Conservation (phyloP, 1,139 yeast species). For the Debaryomyces robertsiae region DNA sequence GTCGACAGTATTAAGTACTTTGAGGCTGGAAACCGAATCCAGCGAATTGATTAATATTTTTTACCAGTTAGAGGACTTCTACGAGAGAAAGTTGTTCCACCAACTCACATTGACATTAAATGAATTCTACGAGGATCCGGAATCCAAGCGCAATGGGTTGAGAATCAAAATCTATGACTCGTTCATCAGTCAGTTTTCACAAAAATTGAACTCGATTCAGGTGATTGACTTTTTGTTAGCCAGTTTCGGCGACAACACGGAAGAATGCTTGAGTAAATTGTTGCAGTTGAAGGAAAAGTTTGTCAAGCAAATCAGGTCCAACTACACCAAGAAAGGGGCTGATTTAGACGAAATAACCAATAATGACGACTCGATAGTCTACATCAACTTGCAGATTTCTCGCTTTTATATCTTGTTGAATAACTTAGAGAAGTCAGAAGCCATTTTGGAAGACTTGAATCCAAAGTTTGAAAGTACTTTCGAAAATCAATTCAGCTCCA, state of each 20-base stretch:
- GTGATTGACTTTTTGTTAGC: conserved; percentile 73
- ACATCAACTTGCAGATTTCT: conserved; percentile 77
- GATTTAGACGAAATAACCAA: conserved; percentile 40
- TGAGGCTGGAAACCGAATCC: conserved; percentile 69
- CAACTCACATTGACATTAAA: conserved; percentile 75
- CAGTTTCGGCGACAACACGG: conserved; percentile 43
- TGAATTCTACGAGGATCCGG: conserved; percentile 56
- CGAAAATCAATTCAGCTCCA: conserved; percentile 60
- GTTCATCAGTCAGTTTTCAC: conserved; percentile 67
- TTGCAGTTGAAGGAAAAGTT: conserved; percentile 52
- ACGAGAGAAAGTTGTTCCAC: conserved; percentile 80
- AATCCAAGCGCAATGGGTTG: conserved; percentile 50
- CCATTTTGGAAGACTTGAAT: conserved; percentile 63
- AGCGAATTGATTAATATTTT: conserved; percentile 64
- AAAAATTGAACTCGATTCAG: conserved; percentile 76
- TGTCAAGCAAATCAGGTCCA: conserved; percentile 33
- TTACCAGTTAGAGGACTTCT: conserved; percentile 79
- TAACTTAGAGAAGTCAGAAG: conserved; percentile 65
- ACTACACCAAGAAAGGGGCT: conserved; percentile 30
- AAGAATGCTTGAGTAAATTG: conserved; percentile 59
- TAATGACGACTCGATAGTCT: conserved; percentile 51
- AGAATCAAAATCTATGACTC: conserved; percentile 70
- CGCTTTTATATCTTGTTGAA: conserved; percentile 64
- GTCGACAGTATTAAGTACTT: conserved; percentile 65
- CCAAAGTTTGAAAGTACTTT: conserved; percentile 52